phyloP scores from a whole-genome alignment of 2,329 filamentous ascomycete species.

The Trichoderma simmonsii region DNA sequence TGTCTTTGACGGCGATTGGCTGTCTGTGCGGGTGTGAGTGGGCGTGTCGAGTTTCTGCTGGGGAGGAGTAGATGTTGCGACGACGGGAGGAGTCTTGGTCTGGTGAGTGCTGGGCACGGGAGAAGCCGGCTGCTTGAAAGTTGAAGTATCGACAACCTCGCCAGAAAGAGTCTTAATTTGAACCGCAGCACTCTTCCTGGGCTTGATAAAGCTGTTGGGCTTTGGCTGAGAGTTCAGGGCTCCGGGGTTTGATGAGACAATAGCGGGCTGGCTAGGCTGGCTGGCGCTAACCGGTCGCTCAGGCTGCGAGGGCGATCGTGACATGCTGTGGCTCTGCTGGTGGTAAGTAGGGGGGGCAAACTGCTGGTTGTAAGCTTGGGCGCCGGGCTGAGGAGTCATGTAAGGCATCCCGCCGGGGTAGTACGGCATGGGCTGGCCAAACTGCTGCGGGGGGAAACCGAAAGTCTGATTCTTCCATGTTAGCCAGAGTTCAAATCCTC shows the following conservation, averaged over 20 bases:
- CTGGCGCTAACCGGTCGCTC: slow-evolving; percentile 64
- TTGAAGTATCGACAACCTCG: slow-evolving; percentile 69
- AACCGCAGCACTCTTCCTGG: slow-evolving; percentile 69
- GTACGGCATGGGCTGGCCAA: slow-evolving; percentile 41
- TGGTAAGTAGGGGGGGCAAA: slow-evolving; percentile 39
- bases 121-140: slow-evolving; percentile 55
- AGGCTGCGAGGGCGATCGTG: slow-evolving; percentile 78
- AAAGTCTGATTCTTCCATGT: slow-evolving; percentile 66
- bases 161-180: slow-evolving; percentile 81
- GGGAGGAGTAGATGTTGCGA: slow-evolving; percentile 75
- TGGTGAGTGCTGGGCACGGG: slow-evolving; percentile 53
- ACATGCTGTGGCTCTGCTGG: slow-evolving; percentile 68
- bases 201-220: slow-evolving; percentile 48
- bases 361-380: slow-evolving; percentile 49
- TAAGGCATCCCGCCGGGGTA: slow-evolving; percentile 48
- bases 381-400: slow-evolving; percentile 47
- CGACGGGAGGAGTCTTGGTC: slow-evolving; percentile 65
- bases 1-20: slow-evolving; percentile 64
- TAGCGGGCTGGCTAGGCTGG: slow-evolving; percentile 56
- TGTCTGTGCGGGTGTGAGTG: slow-evolving; percentile 69
- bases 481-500: slow-evolving; percentile 71
- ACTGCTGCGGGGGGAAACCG: slow-evolving; percentile 48
- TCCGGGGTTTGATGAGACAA: slow-evolving; percentile 59
- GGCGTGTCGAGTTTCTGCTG: slow-evolving; percentile 71
- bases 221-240: slow-evolving; percentile 61